Evolutionary conservation across 805 yeast genomes (phyloP).

Genomic region (Kurtzmaniella fragi): DNA sequence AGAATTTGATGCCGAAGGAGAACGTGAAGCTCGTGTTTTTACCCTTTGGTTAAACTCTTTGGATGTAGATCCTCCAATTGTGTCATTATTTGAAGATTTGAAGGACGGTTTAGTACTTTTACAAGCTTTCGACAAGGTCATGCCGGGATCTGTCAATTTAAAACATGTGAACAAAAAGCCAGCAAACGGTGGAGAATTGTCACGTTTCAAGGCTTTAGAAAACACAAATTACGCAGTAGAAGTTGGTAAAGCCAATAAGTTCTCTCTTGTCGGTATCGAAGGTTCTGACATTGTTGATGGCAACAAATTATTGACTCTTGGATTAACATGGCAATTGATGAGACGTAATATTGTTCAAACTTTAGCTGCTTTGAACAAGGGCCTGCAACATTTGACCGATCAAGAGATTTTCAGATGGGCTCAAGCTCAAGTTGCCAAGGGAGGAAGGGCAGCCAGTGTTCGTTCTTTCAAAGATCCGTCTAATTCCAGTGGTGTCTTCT

Average conservation of each 20-base stretch:
- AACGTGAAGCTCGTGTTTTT: conserved; percentile 97
- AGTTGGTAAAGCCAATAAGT: conserved; percentile 85
- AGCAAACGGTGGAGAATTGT: conserved; percentile 64
- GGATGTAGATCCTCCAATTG: conserved; percentile 94
- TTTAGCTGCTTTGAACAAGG: conserved; percentile 61
- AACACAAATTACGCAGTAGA: conserved; percentile 98
- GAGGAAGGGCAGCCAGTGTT: conserved; percentile 68
- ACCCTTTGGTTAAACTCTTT: conserved; percentile 95
- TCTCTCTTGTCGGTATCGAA: conserved; percentile 95
- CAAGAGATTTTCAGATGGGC: conserved; percentile 92
- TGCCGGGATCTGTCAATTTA: conserved; percentile 84
- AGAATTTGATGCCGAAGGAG: conserved; percentile 99
- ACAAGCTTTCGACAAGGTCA: conserved; percentile 92
- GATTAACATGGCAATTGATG: conserved; percentile 98
- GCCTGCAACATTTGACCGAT: conserved; percentile 61
- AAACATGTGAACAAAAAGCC: conserved; percentile 83
- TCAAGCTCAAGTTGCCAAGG: conserved; percentile 74
- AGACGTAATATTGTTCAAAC: conserved; percentile 90
- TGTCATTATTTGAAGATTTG: conserved; percentile 85
- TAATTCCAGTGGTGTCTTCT: conserved; percentile 70
- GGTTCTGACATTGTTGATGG: conserved; percentile 98
- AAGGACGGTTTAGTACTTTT: conserved; percentile 86
- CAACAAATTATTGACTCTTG: conserved; percentile 80
- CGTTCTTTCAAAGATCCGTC: conserved; percentile 85
- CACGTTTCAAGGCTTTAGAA: conserved; percentile 92